Percentiles rank a stretch among this genome's conserved stretches.
These are phyloP conservation scores for Globisporangium barbulae DNA, from an alignment of 352 stramenopile genomes.

Conservation along the genomic window DNA sequence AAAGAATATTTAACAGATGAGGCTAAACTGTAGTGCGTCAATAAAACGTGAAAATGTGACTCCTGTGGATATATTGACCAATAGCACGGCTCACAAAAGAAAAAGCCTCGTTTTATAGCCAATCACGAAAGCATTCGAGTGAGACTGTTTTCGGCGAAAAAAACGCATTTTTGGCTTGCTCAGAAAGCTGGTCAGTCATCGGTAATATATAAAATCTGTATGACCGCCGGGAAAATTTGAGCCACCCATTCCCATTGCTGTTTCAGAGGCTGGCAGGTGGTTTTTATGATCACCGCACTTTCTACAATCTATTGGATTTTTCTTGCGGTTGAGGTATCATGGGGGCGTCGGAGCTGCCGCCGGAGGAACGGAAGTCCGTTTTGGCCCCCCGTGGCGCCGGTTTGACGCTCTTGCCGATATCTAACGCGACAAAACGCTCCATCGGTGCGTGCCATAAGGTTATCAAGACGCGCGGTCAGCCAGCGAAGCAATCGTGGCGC, in stretches of 20 bases:
- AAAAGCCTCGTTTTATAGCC: too few species aligned
- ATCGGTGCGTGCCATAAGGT: constrained; percentile 6
- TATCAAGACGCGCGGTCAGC: constrained; percentile 4
- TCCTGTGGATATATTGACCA: too few species aligned
- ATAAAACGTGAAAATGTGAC: too few species aligned
- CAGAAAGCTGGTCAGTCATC: neutral
- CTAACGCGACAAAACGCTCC: constrained; percentile 5
- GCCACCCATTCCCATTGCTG: neutral
- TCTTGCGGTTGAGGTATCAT: neutral
- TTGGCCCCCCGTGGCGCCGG: neutral
- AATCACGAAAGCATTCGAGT: too few species aligned
- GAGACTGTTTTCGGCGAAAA: too few species aligned
- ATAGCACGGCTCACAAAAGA: too few species aligned
- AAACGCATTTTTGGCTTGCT: too few species aligned
- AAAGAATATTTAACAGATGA: too few species aligned
- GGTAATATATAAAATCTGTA: constrained; percentile 1
- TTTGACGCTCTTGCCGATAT: constrained; percentile 3
- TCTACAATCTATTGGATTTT: neutral
- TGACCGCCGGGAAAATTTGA: neutral
- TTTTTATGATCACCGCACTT: neutral
- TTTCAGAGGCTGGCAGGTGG: neutral
- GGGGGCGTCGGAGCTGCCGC: neutral
- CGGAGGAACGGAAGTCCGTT: constrained; percentile 1
- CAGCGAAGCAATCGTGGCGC: neutral
- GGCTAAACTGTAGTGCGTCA: too few species aligned